Evolutionary conservation across 169 alveolate species (phyloP).

Genomic region (Plasmodium knowlesi): DNA sequence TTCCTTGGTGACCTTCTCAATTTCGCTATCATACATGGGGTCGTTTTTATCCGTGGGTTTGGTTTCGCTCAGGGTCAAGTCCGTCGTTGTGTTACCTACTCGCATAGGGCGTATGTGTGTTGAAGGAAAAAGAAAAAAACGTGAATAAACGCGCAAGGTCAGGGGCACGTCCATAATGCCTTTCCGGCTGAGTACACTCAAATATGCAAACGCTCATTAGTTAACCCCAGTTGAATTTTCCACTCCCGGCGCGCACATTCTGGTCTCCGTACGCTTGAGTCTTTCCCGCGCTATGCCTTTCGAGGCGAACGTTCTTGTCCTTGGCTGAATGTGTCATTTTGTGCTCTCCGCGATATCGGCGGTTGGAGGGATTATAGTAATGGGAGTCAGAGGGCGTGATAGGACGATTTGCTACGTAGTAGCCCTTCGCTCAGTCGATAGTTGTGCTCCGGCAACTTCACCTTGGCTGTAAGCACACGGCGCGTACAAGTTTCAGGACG

Average conservation of each 20-base stretch:
- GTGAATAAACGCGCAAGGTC: background rate
- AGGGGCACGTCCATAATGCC: background rate
- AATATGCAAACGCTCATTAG: background rate
- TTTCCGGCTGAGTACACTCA: background rate
- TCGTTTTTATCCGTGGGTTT: slow-evolving; percentile 61
- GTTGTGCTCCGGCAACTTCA: background rate
- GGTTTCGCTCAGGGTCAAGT: background rate
- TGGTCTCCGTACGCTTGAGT: slow-evolving; percentile 59
- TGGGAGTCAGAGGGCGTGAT: background rate
- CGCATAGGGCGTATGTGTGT: background rate
- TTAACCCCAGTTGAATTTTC: slow-evolving; percentile 73
- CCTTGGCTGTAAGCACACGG: background rate
- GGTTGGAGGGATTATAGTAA: background rate
- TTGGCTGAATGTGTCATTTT: slow-evolving; percentile 58
- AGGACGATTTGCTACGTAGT: background rate
- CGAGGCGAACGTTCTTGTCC: slow-evolving; percentile 73
- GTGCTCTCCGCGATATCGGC: background rate
- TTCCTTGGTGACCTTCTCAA: slow-evolving; percentile 26
- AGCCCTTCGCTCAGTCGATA: background rate
- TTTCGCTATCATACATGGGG: slow-evolving; percentile 75
- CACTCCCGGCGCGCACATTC: slow-evolving; percentile 66
- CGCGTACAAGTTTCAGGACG: background rate
- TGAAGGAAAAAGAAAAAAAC: background rate
- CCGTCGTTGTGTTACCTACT: slow-evolving; percentile 47
- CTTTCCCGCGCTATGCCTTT: slow-evolving; percentile 75